Evolutionary conservation across 1,284 basidiomycete genomes (phyloP).

Genomic region (Puccinia hordei): DNA sequence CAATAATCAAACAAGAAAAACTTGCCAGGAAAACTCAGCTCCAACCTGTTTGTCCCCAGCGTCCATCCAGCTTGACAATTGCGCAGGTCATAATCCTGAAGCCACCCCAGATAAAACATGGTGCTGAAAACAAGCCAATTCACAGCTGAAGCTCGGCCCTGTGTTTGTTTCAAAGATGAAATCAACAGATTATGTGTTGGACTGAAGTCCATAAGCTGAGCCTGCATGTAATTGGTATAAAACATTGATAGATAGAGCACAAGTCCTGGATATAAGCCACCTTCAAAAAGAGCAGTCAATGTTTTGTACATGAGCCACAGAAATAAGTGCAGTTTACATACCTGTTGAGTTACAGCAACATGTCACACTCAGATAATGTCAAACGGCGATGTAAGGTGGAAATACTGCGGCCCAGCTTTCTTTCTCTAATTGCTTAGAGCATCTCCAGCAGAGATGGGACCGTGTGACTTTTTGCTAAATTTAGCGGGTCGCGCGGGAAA

Average conservation of each 20-base stretch:
- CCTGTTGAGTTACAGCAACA: no score
- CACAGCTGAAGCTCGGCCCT: constrained; percentile 35
- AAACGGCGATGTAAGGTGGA: no score
- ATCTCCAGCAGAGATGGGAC: no score
- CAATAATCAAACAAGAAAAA: not conserved
- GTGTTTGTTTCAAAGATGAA: not conserved
- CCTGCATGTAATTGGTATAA: not conserved
- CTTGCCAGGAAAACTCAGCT: constrained; percentile 32
- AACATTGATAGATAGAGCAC: constrained; percentile 34
- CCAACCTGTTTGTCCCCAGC: constrained; percentile 14
- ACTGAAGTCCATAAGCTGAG: no score
- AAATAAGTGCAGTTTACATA: no score
- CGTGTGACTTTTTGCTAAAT: no score
- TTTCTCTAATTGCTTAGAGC: no score
- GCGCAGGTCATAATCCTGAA: constrained; percentile 27
- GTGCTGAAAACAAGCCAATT: constrained; percentile 23
- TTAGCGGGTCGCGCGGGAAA: no score
- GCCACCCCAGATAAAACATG: constrained; percentile 5
- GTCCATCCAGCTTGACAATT: constrained; percentile 24
- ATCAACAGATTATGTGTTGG: not conserved
- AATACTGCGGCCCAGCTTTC: no score
- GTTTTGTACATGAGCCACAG: no score
- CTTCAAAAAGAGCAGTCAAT: constrained; percentile 2
- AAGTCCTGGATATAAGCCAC: constrained; percentile 22
- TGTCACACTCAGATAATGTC: no score